phyloP scores from a whole-genome alignment of 176 grass and related monocot species.

The Areca catechu region DNA sequence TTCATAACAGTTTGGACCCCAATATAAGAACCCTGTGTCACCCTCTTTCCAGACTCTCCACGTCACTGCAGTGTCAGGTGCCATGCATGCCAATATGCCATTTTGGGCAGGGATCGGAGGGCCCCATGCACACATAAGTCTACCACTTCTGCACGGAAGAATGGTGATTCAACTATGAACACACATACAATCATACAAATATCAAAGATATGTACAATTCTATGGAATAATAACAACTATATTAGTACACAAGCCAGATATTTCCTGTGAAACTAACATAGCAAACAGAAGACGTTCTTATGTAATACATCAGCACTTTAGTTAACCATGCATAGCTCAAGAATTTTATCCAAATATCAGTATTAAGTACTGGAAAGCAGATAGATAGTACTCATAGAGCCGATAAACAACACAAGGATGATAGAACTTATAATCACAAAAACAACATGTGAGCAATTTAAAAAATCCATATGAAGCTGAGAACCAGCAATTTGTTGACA shows the following conservation, averaged over 20 bases:
- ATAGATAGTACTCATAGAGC: too few species aligned
- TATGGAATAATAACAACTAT: too few species aligned
- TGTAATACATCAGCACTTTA: neutral
- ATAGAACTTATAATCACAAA: too few species aligned
- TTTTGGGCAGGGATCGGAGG: constrained; percentile 89
- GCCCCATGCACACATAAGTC: constrained; percentile 93
- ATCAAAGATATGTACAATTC: too few species aligned
- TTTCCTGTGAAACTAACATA: neutral
- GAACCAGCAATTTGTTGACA: too few species aligned
- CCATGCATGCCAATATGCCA: constrained; percentile 97
- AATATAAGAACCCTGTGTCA: constrained; percentile 88
- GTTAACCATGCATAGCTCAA: neutral
- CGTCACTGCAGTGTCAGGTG: constrained; percentile 84
- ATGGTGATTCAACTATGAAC: constrained; percentile 1
- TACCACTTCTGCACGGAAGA: constrained; percentile 65
- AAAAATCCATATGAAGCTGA: too few species aligned
- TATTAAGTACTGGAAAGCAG: too few species aligned
- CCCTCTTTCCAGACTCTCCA: constrained; percentile 97
- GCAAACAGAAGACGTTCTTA: neutral
- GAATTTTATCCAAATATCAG: too few species aligned
- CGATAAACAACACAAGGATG: too few species aligned
- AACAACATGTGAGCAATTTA: too few species aligned
- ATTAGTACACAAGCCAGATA: too few species aligned
- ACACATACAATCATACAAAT: neutral
- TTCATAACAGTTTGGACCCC: constrained; percentile 90